A percentile compares a stretch with the other conserved stretches of the same genome.
These are phyloP conservation scores for Fusarium penzigii DNA, from an alignment of 2,329 filamentous ascomycete genomes.

Conservation along the genomic window DNA sequence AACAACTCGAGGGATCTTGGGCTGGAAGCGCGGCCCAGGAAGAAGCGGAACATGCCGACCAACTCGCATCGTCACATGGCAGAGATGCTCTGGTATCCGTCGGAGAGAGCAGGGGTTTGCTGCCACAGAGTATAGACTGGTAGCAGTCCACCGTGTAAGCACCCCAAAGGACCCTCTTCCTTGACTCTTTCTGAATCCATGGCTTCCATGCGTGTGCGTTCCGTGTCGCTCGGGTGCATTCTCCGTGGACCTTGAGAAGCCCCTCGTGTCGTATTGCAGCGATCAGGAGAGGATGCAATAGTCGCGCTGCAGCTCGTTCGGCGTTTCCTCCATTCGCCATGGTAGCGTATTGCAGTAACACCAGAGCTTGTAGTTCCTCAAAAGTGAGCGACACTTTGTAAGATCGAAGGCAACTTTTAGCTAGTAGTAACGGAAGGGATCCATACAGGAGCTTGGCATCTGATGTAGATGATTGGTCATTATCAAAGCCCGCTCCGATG, in stretches of 20 bases:
- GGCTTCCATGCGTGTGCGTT: not conserved
- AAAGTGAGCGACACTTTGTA: no score
- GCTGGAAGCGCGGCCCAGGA: not conserved
- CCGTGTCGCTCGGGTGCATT: not conserved
- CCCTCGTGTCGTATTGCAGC: no score
- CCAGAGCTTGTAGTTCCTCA: no score
- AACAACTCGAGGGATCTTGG: not conserved
- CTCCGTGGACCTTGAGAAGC: not conserved
- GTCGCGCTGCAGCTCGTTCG: no score
- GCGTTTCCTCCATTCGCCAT: no score
- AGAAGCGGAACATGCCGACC: not conserved
- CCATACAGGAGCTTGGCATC: no score
- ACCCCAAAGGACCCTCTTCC: not conserved
- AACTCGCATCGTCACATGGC: not conserved
- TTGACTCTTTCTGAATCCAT: conserved; percentile 2
- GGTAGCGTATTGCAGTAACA: no score
- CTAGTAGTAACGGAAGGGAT: no score
- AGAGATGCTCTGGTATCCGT: conserved; percentile 1
- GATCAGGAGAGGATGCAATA: no score
- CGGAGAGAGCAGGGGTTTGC: conserved; percentile 1
- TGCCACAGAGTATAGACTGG: conserved; percentile 2
- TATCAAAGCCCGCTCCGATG: no score
- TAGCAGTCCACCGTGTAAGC: conserved; percentile 2
- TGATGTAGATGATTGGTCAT: no score
- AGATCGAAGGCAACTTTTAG: no score